These are phyloP conservation scores for Trypanosoma brucei DNA, from an alignment of 208 protist genomes.

Conservation along the genomic window DNA sequence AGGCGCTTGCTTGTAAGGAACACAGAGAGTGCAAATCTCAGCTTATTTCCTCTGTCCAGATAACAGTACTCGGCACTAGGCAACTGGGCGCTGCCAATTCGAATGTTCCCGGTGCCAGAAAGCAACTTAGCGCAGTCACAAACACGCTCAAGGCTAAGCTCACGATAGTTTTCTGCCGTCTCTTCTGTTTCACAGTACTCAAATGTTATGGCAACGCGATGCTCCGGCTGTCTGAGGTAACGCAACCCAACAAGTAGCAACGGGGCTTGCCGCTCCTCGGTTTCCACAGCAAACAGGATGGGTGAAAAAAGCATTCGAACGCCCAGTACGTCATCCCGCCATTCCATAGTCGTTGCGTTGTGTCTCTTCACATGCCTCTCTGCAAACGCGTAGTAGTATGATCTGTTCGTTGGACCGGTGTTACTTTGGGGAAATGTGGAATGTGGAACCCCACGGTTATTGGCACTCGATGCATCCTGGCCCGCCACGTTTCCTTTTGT, in stretches of 20 bases:
- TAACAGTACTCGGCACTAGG: constrained; percentile 83
- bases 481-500: background rate
- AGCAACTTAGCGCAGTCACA: constrained; percentile 56
- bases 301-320: constrained; percentile 68
- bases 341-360: constrained; percentile 62
- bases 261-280: constrained; percentile 79
- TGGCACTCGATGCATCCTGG: background rate
- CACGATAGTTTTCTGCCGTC: constrained; percentile 53
- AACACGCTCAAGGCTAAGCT: constrained; percentile 55
- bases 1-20: constrained; percentile 63
- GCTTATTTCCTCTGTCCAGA: constrained; percentile 42
- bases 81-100: constrained; percentile 53
- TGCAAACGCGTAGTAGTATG: constrained; percentile 62
- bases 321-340: constrained; percentile 71
- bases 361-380: constrained; percentile 62
- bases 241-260: constrained; percentile 65
- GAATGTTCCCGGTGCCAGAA: constrained; percentile 31
- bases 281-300: constrained; percentile 58
- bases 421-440: background rate
- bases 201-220: constrained; percentile 63
- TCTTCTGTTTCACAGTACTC: constrained; percentile 42
- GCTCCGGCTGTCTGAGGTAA: constrained; percentile 55
- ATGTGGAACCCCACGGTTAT: background rate
- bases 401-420: constrained; percentile 15
- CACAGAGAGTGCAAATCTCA: constrained; percentile 59